phyloP scores from a whole-genome alignment of 441 rosid species.

The Adansonia grandidieri region DNA sequence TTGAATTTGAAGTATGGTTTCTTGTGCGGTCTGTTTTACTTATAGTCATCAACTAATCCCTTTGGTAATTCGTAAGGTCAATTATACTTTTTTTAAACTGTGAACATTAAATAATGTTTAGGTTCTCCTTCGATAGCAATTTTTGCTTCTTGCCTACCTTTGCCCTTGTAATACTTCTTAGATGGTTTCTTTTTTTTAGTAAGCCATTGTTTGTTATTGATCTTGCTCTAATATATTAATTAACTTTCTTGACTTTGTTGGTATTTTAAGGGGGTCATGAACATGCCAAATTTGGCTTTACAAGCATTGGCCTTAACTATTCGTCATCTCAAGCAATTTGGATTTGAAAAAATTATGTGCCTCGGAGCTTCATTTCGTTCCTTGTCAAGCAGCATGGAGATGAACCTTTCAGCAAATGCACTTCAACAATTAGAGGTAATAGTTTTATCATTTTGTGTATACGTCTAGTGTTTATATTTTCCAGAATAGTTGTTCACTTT shows the following conservation, averaged over 20 bases:
- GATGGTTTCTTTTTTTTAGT: background rate
- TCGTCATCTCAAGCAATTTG: conserved; percentile 82
- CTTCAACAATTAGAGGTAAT: conserved; percentile 92
- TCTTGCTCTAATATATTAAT: conserved; percentile 9
- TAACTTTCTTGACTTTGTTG: conserved; percentile 27
- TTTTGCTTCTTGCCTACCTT: background rate
- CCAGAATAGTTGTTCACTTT: background rate
- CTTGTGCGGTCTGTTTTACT: background rate
- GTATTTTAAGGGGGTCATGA: conserved; percentile 59
- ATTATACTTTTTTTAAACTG: background rate
- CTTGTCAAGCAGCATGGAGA: conserved; percentile 69
- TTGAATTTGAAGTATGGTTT: conserved; percentile 18
- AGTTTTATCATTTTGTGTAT: background rate
- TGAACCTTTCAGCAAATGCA: conserved; percentile 86
- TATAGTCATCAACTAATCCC: background rate
- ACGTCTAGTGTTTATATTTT: background rate
- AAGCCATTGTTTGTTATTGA: conserved; percentile 8
- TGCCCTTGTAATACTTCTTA: background rate
- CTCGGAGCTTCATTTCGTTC: conserved; percentile 75
- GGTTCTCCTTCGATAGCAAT: background rate
- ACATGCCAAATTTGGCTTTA: conserved; percentile 85
- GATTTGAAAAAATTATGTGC: conserved; percentile 78
- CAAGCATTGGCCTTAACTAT: conserved; percentile 77
- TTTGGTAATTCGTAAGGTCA: background rate
- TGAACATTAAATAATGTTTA: background rate